Conservation (phyloP, 2,329 filamentous ascomycete species). For the Fusarium robinianum region DNA sequence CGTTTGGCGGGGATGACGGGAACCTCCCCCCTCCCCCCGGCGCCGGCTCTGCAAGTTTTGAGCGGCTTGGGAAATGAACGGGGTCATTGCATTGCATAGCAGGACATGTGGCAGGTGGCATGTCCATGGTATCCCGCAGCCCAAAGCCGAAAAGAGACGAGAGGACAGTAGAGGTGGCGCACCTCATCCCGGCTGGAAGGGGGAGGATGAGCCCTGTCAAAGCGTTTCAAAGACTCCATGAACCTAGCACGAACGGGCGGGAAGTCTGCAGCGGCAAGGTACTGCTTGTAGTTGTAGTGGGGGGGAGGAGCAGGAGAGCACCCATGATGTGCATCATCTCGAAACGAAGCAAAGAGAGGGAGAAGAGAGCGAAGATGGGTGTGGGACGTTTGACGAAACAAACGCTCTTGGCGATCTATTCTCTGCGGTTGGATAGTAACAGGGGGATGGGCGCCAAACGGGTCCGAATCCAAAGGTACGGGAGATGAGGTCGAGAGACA, state of each 20-base stretch:
- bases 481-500: background rate
- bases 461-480: slow-evolving; percentile 2
- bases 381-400: too few species aligned
- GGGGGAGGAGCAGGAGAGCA: background rate
- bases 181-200: too few species aligned
- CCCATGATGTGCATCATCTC: too few species aligned
- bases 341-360: slow-evolving; percentile 10
- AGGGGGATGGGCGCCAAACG: too few species aligned
- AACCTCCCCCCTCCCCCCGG: background rate
- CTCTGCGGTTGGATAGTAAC: too few species aligned
- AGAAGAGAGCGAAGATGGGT: background rate
- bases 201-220: too few species aligned
- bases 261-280: slow-evolving; percentile 21
- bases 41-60: slow-evolving; percentile 14
- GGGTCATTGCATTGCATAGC: slow-evolving; percentile 35
- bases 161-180: slow-evolving; percentile 1
- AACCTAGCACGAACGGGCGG: slow-evolving; percentile 16
- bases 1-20: slow-evolving; percentile 5
- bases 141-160: background rate
- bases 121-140: background rate
- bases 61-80: slow-evolving; percentile 36
- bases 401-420: too few species aligned
- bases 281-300: slow-evolving; percentile 8
- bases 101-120: slow-evolving; percentile 15
- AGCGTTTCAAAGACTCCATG: slow-evolving; percentile 4